Evolutionary conservation across 768 basidiomycete species (phyloP).

Genomic region (Macrolepiota fuliginosa): DNA sequence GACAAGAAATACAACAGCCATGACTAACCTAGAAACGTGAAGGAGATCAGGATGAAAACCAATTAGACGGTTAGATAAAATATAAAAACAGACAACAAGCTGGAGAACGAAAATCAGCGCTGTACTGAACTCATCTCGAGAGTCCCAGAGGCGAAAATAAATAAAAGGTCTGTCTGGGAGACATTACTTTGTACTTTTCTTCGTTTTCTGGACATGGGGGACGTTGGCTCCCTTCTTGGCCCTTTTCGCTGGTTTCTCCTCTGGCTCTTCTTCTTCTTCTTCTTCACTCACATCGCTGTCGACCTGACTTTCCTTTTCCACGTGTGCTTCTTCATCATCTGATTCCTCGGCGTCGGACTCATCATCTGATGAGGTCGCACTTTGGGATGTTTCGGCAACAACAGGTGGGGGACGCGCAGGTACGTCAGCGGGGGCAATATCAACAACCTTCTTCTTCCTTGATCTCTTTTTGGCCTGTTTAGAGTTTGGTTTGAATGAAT

Average conservation of each 20-base stretch:
- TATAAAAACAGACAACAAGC: conserved; percentile 19
- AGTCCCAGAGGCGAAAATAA: conserved; percentile 4
- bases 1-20: conserved; percentile 9
- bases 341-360: conserved; percentile 32
- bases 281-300: conserved; percentile 27
- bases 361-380: conserved; percentile 25
- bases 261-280: conserved; percentile 30
- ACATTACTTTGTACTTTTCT: conserved; percentile 10
- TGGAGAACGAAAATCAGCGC: conserved; percentile 6
- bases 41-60: neutral
- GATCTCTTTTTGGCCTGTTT: conserved; percentile 30
- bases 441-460: conserved; percentile 25
- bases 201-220: conserved; percentile 1
- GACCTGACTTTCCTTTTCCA: conserved; percentile 19
- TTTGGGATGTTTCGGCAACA: conserved; percentile 24
- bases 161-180: neutral
- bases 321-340: conserved; percentile 35
- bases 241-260: conserved; percentile 16
- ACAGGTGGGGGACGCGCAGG: conserved; percentile 24
- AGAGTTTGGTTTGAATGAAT: conserved; percentile 11
- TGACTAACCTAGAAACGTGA: conserved; percentile 1
- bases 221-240: conserved; percentile 5
- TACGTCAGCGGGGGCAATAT: conserved; percentile 17
- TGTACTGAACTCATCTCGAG: conserved; percentile 4
- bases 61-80: conserved; percentile 19